Conservation (phyloP, 1,284 basidiomycete genomes). For the Trametes polyzona region DNA sequence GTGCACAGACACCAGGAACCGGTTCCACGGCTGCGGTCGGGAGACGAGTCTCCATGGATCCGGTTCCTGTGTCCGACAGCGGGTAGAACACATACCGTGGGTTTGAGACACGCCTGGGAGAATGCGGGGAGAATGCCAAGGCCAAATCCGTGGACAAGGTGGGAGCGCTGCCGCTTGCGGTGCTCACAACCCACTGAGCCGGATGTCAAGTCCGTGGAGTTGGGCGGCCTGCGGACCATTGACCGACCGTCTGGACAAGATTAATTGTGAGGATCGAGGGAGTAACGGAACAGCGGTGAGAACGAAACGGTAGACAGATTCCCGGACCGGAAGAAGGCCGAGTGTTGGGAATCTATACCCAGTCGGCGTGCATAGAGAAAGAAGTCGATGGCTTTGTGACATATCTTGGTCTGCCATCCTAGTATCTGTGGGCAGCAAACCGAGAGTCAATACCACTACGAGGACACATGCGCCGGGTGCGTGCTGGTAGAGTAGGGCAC, state of each 20-base stretch:
- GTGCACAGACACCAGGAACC: conserved; percentile 11
- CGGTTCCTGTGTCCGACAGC: conserved; percentile 2
- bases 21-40: conserved; percentile 10
- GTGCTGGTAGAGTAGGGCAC: too few species aligned
- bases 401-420: too few species aligned
- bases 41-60: neutral
- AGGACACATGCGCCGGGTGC: too few species aligned
- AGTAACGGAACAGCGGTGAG: neutral
- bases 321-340: neutral
- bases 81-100: conserved; percentile 2
- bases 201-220: neutral
- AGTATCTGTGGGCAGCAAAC: too few species aligned
- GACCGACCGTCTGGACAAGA: neutral
- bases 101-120: conserved; percentile 1
- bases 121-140: neutral
- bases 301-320: neutral
- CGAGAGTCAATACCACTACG: too few species aligned
- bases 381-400: too few species aligned
- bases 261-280: neutral
- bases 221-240: neutral
- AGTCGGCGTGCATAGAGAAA: too few species aligned
- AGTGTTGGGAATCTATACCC: too few species aligned
- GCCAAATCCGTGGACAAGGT: neutral
- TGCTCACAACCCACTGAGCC: neutral
- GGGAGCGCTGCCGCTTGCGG: neutral